phyloP scores from a whole-genome alignment of 331 rosid genomes.

The Erythrophleum ivorense region DNA sequence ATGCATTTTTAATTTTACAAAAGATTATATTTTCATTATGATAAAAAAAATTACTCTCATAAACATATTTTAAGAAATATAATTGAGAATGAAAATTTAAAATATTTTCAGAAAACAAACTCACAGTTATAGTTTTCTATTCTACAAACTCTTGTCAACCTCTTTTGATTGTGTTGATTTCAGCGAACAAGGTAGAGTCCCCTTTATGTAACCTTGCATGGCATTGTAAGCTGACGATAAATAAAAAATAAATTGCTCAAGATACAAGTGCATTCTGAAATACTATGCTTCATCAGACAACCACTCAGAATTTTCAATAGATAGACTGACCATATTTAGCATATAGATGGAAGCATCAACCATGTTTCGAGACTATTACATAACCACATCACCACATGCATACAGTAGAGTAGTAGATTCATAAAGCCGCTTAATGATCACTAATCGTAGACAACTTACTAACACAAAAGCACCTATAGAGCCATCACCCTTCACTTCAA shows the following conservation, averaged over 20 bases:
- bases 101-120: too few relatives aligned
- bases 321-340: conserved; percentile 28
- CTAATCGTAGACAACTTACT: conserved; percentile 31
- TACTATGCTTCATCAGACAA: not conserved
- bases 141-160: too few relatives aligned
- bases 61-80: too few relatives aligned
- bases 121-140: too few relatives aligned
- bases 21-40: too few relatives aligned
- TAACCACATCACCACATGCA: conserved; percentile 24
- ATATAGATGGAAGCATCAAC: not conserved
- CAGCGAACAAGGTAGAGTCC: too few relatives aligned
- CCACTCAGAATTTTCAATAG: not conserved
- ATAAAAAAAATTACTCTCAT: too few relatives aligned
- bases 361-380: conserved; percentile 23
- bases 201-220: too few relatives aligned
- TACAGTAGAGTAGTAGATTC: not conserved
- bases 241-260: not conserved
- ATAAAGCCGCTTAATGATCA: not conserved
- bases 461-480: conserved; percentile 27
- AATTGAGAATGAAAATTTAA: too few relatives aligned
- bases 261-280: not conserved
- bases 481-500: conserved; percentile 49
- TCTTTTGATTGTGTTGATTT: too few relatives aligned
- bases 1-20: too few relatives aligned
- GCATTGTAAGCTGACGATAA: not conserved